phyloP scores from a whole-genome alignment of 306 rosid genomes.

The Castanea mollissima region DNA sequence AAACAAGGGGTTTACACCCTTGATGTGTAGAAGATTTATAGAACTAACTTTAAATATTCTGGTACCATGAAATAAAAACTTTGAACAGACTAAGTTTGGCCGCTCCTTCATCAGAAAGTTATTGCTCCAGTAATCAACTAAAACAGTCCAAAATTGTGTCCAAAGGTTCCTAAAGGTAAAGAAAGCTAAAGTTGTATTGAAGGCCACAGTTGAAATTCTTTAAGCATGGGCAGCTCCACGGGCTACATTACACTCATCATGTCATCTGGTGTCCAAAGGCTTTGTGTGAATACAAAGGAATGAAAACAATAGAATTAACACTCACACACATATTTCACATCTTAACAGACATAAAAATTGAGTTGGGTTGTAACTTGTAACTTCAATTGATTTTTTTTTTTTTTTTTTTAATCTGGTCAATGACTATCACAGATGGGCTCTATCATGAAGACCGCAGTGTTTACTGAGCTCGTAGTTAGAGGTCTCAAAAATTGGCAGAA shows the following conservation, averaged over 20 bases:
- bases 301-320: not conserved
- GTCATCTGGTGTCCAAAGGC: not conserved
- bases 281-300: not conserved
- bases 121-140: not conserved
- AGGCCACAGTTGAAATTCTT: not conserved
- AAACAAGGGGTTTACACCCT: not conserved
- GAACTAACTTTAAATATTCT: not conserved
- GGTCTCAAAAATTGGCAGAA: slow-evolving; percentile 61
- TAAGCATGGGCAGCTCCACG: not conserved
- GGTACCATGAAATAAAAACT: not conserved
- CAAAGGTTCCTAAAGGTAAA: not conserved
- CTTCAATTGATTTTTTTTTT: not conserved
- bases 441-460: slow-evolving; percentile 50
- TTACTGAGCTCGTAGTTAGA: slow-evolving; percentile 36
- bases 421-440: slow-evolving; percentile 55
- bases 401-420: not conserved
- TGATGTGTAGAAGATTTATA: not conserved
- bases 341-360: not conserved
- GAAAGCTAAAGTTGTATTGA: not conserved
- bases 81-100: not conserved
- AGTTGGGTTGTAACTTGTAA: not conserved
- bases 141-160: not conserved
- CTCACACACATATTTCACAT: no score
- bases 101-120: not conserved
- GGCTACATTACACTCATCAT: not conserved